Conservation (phyloP, 2,329 filamentous ascomycete genomes). For the Simplicillium sp. region DNA sequence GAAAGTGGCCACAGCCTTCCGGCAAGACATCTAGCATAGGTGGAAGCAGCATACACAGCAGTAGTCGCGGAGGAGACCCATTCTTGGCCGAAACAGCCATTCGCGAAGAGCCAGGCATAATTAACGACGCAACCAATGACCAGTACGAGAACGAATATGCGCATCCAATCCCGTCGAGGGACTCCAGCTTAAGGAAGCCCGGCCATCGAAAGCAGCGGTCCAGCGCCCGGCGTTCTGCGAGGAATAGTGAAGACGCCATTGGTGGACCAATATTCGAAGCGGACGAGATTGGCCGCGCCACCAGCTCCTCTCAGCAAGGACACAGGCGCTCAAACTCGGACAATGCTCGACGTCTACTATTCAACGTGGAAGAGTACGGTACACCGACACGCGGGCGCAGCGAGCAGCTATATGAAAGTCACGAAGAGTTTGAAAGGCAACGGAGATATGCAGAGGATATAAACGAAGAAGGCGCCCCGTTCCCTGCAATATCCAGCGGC, state of each 20-base stretch:
- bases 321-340: slow-evolving; percentile 8
- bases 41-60: slow-evolving; percentile 25
- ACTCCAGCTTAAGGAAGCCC: slow-evolving; percentile 57
- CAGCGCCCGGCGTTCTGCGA: slow-evolving; percentile 39
- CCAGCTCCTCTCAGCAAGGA: background rate
- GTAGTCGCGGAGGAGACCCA: slow-evolving; percentile 29
- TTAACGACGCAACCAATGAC: slow-evolving; percentile 15
- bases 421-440: slow-evolving; percentile 13
- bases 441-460: slow-evolving; percentile 3
- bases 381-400: slow-evolving; percentile 14
- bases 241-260: slow-evolving; percentile 28
- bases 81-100: slow-evolving; percentile 45
- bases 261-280: slow-evolving; percentile 34
- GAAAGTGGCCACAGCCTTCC: slow-evolving; percentile 33
- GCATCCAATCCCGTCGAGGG: slow-evolving; percentile 52
- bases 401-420: slow-evolving; percentile 17
- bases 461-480: slow-evolving; percentile 58
- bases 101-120: slow-evolving; percentile 39
- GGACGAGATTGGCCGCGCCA: slow-evolving; percentile 18
- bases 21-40: slow-evolving; percentile 25
- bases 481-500: slow-evolving; percentile 57
- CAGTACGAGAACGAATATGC: slow-evolving; percentile 24
- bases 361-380: slow-evolving; percentile 7
- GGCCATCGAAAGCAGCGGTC: slow-evolving; percentile 40
- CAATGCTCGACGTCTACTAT: slow-evolving; percentile 4